A percentile compares a stretch with the other conserved stretches of the same genome.
Conservation (phyloP, 306 rosid genomes). For the Quercus dentata region DNA sequence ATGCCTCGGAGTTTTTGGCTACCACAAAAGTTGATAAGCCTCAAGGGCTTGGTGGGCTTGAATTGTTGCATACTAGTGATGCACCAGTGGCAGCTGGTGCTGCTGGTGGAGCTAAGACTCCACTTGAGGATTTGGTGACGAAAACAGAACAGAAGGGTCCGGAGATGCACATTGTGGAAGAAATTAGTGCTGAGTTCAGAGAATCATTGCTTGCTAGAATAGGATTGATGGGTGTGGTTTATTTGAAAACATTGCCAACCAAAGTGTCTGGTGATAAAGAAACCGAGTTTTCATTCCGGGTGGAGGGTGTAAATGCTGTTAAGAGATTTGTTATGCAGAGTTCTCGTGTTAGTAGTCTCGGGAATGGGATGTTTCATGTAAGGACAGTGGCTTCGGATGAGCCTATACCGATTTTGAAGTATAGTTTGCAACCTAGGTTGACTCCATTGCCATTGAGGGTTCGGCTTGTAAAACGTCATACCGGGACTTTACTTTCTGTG, state of each 20-base stretch:
- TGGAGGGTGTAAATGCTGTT: slow-evolving; percentile 68
- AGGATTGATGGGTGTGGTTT: slow-evolving; percentile 76
- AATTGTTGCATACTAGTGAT: slow-evolving; percentile 71
- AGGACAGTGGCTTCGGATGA: slow-evolving; percentile 70
- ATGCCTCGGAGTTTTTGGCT: slow-evolving; percentile 81
- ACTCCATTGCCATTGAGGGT: slow-evolving; percentile 92
- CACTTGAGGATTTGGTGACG: slow-evolving; percentile 61
- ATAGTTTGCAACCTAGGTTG: slow-evolving; percentile 70
- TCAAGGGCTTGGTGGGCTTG: slow-evolving; percentile 94
- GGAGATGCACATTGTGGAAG: slow-evolving; percentile 77
- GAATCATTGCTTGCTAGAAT: slow-evolving; percentile 86
- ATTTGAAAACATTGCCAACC: slow-evolving; percentile 79
- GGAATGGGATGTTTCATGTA: slow-evolving; percentile 84
- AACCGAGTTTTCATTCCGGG: slow-evolving; percentile 87
- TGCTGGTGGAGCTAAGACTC: slow-evolving; percentile 46
- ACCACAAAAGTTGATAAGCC: slow-evolving; percentile 50
- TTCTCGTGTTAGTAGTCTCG: slow-evolving; percentile 78
- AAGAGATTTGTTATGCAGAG: slow-evolving; percentile 82
- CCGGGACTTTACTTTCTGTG: slow-evolving; percentile 79
- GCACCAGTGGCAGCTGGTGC: slow-evolving; percentile 41
- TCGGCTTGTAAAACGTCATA: slow-evolving; percentile 79
- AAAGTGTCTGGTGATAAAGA: slow-evolving; percentile 73
- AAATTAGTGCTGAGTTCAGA: slow-evolving; percentile 86
- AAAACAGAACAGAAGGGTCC: slow-evolving; percentile 86
- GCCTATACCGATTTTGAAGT: slow-evolving; percentile 82